Evolutionary conservation across 1,284 basidiomycete species (phyloP).

Genomic region (Sporisorium sorghi): DNA sequence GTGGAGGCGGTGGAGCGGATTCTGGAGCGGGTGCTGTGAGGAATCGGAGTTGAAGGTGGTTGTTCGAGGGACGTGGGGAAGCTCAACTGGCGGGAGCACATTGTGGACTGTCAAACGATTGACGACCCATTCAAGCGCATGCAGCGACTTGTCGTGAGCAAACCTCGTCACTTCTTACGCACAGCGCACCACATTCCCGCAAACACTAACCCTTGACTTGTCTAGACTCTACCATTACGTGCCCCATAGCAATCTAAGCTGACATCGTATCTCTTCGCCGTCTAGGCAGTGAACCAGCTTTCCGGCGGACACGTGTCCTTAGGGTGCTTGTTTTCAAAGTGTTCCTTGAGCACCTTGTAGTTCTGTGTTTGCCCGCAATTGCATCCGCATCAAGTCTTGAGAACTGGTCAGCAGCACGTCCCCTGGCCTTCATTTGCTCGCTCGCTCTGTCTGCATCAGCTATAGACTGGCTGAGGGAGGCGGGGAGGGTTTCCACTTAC

Average conservation of each 20-base stretch:
- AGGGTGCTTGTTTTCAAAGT: conserved; percentile 45
- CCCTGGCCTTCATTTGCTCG: not conserved
- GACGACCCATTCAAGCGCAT: not conserved
- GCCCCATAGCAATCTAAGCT: too few relatives aligned
- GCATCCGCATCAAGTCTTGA: too few relatives aligned
- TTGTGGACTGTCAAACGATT: too few relatives aligned
- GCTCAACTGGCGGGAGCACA: too few relatives aligned
- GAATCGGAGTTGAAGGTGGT: not conserved
- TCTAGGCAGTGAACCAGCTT: conserved; percentile 21
- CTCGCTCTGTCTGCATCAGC: not conserved
- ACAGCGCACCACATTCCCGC: too few relatives aligned
- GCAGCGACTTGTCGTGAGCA: not conserved
- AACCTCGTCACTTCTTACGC: not conserved
- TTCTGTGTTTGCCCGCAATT: conserved; percentile 10
- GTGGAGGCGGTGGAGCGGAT: conserved; percentile 72
- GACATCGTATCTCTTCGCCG: not conserved
- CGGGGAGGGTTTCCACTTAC: conserved; percentile 12
- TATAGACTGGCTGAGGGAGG: too few relatives aligned
- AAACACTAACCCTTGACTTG: not conserved
- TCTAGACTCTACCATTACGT: too few relatives aligned
- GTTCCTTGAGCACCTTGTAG: conserved; percentile 41
- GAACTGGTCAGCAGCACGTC: not conserved
- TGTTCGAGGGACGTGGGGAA: too few relatives aligned
- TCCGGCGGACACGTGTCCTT: conserved; percentile 34
- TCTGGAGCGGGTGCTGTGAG: conserved; percentile 15